A percentile compares a stretch with the other conserved stretches of the same genome.
Conservation (phyloP, 2,329 filamentous ascomycete genomes). For the Helotiales sp. region DNA sequence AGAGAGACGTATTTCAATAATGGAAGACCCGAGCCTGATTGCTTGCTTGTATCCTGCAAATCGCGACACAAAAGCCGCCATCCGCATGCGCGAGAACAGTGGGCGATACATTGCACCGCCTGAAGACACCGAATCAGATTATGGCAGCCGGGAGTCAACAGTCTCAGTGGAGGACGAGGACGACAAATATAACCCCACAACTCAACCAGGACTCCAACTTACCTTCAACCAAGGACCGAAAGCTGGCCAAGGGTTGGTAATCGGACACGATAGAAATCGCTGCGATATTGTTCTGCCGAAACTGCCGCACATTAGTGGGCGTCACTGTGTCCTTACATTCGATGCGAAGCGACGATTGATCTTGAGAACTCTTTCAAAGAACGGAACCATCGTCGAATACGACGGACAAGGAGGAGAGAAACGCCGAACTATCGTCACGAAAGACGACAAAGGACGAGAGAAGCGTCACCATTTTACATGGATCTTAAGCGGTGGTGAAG, state of each 20-base stretch:
- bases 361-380: constrained; percentile 16
- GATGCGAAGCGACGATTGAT: constrained; percentile 25
- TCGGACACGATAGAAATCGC: not conserved
- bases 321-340: constrained; percentile 20
- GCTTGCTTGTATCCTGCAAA: not conserved
- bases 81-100: not conserved
- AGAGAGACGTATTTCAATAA: too few relatives aligned
- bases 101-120: not conserved
- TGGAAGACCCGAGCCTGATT: constrained; percentile 5
- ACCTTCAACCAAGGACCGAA: constrained; percentile 5
- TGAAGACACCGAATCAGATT: not conserved
- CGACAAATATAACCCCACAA: too few relatives aligned
- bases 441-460: too few relatives aligned
- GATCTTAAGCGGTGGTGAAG: too few relatives aligned
- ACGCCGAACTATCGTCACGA: too few relatives aligned
- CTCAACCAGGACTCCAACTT: not conserved
- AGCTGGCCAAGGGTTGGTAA: not conserved
- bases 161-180: not conserved
- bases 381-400: constrained; percentile 25
- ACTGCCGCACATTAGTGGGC: constrained; percentile 5
- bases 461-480: too few relatives aligned
- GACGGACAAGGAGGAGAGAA: constrained; percentile 19
- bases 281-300: constrained; percentile 23
- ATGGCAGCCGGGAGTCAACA: constrained; percentile 4
- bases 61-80: not conserved